Conservation (phyloP, 116 monocot species). For the Phalaenopsis hybrid region DNA sequence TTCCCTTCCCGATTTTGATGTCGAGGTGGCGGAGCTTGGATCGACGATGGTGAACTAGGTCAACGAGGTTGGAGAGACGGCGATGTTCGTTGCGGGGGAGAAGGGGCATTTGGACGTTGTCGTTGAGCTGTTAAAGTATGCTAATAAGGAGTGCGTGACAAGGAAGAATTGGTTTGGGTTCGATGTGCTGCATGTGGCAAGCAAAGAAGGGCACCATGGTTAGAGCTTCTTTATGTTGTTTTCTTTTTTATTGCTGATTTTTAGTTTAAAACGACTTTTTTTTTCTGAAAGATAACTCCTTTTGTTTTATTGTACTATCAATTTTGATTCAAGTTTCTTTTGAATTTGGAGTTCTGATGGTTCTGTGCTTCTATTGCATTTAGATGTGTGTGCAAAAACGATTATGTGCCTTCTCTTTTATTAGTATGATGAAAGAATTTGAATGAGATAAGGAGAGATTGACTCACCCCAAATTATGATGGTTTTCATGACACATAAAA, state of each 20-base stretch:
- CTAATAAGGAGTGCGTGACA: slow-evolving; percentile 36
- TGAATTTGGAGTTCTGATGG: no score
- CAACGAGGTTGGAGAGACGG: slow-evolving; percentile 72
- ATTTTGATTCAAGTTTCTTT: no score
- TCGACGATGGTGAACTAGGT: slow-evolving; percentile 53
- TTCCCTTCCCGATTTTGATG: slow-evolving; percentile 27
- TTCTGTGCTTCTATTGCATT: no score
- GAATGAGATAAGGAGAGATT: no score
- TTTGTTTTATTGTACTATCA: no score
- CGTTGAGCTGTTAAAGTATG: slow-evolving; percentile 72
- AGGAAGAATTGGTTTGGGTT: slow-evolving; percentile 60
- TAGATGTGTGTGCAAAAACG: no score
- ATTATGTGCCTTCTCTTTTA: no score
- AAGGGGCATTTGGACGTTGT: slow-evolving; percentile 59
- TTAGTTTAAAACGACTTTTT: no score
- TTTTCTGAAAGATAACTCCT: no score
- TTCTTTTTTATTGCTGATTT: not conserved
- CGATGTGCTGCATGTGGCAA: slow-evolving; percentile 67
- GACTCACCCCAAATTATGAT: no score
- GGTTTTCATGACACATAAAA: no score
- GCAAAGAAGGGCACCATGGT: slow-evolving; percentile 74
- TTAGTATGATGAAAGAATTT: no score
- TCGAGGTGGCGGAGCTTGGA: slow-evolving; percentile 51
- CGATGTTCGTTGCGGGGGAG: slow-evolving; percentile 63
- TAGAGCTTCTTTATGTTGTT: slow-evolving; percentile 3